Percentiles rank a stretch among this genome's conserved stretches.
These are phyloP conservation scores for Pyricularia grisea DNA, from an alignment of 2,329 filamentous ascomycete genomes.

Conservation along the genomic window DNA sequence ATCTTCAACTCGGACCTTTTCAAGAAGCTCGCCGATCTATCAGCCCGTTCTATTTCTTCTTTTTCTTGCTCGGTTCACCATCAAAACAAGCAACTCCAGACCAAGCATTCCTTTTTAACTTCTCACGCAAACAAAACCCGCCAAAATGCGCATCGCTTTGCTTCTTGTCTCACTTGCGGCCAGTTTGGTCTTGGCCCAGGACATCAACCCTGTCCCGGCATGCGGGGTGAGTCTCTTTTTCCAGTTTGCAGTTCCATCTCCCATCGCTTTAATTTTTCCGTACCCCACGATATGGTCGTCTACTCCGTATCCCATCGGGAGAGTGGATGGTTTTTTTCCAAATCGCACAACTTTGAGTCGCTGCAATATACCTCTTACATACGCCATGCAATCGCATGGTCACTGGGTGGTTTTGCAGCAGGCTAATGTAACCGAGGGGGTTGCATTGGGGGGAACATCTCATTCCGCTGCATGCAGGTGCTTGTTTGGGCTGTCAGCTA, in stretches of 20 bases:
- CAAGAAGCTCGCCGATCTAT: not conserved
- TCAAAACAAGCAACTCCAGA: not conserved
- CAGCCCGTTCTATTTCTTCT: not conserved
- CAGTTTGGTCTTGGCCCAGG: not conserved
- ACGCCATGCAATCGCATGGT: not conserved
- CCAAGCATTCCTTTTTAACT: not conserved
- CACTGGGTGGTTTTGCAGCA: not conserved
- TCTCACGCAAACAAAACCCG: not conserved
- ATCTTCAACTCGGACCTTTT: not conserved
- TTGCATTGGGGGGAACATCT: not conserved
- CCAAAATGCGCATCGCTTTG: not conserved
- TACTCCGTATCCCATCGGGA: not conserved
- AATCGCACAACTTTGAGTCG: not conserved
- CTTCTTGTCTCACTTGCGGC: conserved; percentile 1
- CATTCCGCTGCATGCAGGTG: not conserved
- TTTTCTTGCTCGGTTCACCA: not conserved
- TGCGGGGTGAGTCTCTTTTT: not conserved
- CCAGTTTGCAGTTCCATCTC: not conserved
- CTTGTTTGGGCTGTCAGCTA: not conserved
- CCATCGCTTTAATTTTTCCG: not conserved
- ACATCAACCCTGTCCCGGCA: not conserved
- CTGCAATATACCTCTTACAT: not conserved
- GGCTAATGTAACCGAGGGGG: not conserved
- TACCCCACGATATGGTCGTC: not conserved
- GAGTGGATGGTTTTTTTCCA: not conserved